Evolutionary conservation across 1,284 basidiomycete genomes (phyloP).

Genomic region (Volvariella surrecta): DNA sequence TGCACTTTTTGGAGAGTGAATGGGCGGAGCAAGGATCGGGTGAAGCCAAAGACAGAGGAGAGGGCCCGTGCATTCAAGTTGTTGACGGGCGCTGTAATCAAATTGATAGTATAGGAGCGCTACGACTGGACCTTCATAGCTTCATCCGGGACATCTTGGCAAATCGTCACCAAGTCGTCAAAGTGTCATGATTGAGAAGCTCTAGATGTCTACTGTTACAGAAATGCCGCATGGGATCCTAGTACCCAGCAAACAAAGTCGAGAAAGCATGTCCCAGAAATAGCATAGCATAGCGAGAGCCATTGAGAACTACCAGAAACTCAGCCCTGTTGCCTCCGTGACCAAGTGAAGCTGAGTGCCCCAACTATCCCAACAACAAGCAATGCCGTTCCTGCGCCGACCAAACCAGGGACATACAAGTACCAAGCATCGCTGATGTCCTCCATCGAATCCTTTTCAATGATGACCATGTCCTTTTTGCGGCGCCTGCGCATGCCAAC

Average conservation of each 20-base stretch:
- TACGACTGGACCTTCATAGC: too few relatives aligned
- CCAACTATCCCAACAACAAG: conserved; percentile 70
- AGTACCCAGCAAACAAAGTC: conserved; percentile 7
- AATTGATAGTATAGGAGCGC: too few relatives aligned
- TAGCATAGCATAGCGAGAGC: background rate
- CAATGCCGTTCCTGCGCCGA: conserved; percentile 71
- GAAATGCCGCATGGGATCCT: background rate
- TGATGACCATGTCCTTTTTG: conserved; percentile 41
- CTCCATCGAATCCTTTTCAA: conserved; percentile 29
- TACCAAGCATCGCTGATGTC: conserved; percentile 69
- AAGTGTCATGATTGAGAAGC: too few relatives aligned
- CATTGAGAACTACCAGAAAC: conserved; percentile 11
- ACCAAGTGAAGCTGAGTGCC: conserved; percentile 61
- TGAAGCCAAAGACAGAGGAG: too few relatives aligned
- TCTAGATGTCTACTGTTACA: background rate
- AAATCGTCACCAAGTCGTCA: too few relatives aligned
- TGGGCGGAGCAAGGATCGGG: too few relatives aligned
- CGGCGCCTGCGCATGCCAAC: conserved; percentile 32
- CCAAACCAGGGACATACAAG: conserved; percentile 62
- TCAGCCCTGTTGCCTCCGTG: conserved; percentile 59
- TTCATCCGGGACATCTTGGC: too few relatives aligned
- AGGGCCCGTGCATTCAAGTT: too few relatives aligned
- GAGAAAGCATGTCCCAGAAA: conserved; percentile 8
- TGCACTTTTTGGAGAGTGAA: background rate
- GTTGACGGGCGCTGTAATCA: background rate